Evolutionary conservation across 345 rosid species (phyloP), one percentile per base, ranked within the genome.

Genomic region (Linum tenue): DNA sequence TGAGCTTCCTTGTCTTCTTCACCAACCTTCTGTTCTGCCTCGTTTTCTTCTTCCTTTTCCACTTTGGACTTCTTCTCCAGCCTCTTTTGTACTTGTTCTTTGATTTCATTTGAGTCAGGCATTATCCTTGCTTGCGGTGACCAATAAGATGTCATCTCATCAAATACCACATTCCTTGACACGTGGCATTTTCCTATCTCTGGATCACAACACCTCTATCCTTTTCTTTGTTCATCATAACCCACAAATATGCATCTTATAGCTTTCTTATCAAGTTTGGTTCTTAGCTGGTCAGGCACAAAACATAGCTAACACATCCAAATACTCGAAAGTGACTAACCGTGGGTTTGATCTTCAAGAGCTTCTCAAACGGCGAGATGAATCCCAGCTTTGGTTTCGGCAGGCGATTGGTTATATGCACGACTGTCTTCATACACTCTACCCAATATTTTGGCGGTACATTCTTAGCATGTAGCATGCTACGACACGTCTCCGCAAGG

Each of bases 121-220:
- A 9, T 8, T 7, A 15, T 56, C 37, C 2, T 56, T 16, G 31
- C 59, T 2, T 56, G 7, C 0, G 59, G 37, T 4, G 31, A n/a
- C 59, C 59, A 56, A 4, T 8, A 56, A 11, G 59, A 56, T n/a
- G 59, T 2, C 8, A 8, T 8, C 9, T 56, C 59, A 1, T 56
- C 31, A 56, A 56, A 56, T 1, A 56, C 8, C 3, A 40, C 62
- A 9, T 65, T 65, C n/a, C 37, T 9, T 0, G 69, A 65, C 12
- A 39, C 5, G 17, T 55, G 17, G 14, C 50, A 55, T 14, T 3
- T 38, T 7, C 39, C 8, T 2, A n/a, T 36, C 11, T 1, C 16
- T 6, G 69, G 53, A 56, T 56, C 39, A 66, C 39, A 66, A 66
- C 69, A 66, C 36, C 41, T 38, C 62, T 39, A 66, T 3, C 62